Conservation (phyloP, 2,329 filamentous ascomycete genomes). For the Calonectria henricotiae region DNA sequence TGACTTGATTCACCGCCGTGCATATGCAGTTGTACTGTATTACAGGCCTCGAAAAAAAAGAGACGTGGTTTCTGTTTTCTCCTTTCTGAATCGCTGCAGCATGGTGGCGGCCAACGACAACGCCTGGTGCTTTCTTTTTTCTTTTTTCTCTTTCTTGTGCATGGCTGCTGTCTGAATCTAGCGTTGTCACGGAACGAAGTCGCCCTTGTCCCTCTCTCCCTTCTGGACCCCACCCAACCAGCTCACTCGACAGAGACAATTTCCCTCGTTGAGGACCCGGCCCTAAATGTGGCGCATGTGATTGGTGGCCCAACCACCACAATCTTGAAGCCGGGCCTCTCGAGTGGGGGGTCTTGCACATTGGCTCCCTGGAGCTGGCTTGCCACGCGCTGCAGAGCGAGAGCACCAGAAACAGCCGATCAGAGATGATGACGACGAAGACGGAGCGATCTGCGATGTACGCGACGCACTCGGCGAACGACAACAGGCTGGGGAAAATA, state of each 20-base stretch:
- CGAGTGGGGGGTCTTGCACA: constrained; percentile 36
- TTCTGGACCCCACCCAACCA: constrained; percentile 24
- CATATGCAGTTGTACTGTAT: constrained; percentile 5
- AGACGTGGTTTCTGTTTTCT: constrained; percentile 3
- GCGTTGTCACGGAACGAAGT: constrained; percentile 19
- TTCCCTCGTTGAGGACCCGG: constrained; percentile 48
- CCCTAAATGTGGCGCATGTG: constrained; percentile 6
- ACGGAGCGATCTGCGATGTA: constrained; percentile 23
- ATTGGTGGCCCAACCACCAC: constrained; percentile 42
- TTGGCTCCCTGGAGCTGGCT: constrained; percentile 14
- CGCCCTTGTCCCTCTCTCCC: constrained; percentile 1
- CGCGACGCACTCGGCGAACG: constrained; percentile 6
- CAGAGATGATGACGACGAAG: constrained; percentile 24
- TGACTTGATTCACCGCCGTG: constrained; percentile 11
- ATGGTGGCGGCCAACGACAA: constrained; percentile 18
- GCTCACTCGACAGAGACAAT: constrained; percentile 47
- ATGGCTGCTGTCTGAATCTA: constrained; percentile 25
- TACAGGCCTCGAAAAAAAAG: background rate
- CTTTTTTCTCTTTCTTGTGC: constrained; percentile 8
- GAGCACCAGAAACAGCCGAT: constrained; percentile 6
- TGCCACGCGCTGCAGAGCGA: constrained; percentile 14
- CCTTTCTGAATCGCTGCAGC: constrained; percentile 13
- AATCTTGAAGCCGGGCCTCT: constrained; percentile 37
- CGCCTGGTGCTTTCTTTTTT: constrained; percentile 16
- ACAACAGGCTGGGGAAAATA: background rate